phyloP scores from a whole-genome alignment of 1,139 yeast genomes.

The Suhomyces anneliseae region DNA sequence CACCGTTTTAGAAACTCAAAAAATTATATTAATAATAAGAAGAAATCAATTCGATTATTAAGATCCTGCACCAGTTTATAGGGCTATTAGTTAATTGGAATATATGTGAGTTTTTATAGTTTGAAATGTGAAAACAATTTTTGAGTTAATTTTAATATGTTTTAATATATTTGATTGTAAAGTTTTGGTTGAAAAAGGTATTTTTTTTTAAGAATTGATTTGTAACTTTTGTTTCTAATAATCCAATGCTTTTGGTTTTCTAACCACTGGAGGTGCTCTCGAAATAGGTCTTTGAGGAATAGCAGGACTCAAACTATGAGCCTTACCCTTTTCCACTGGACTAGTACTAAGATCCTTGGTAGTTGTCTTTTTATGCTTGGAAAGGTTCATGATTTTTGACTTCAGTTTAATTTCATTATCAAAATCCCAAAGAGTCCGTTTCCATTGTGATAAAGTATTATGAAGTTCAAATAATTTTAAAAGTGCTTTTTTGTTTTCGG shows the following conservation, averaged over 20 bases:
- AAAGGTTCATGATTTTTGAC: constrained; percentile 33
- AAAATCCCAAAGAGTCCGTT: constrained; percentile 29
- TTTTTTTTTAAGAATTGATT: too few relatives aligned
- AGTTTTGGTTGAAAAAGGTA: too few relatives aligned
- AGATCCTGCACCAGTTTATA: too few relatives aligned
- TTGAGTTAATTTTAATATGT: too few relatives aligned
- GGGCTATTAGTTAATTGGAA: too few relatives aligned
- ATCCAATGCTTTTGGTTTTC: constrained; percentile 13
- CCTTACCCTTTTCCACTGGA: constrained; percentile 5
- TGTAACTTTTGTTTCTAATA: constrained; percentile 5
- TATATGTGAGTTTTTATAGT: too few relatives aligned
- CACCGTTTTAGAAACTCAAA: too few relatives aligned
- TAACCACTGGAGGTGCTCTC: constrained; percentile 2
- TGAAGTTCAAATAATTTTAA: constrained; percentile 26
- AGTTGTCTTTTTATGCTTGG: constrained; percentile 33
- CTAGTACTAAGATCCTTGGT: constrained; percentile 6
- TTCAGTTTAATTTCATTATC: constrained; percentile 35
- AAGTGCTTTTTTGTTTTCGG: constrained; percentile 21
- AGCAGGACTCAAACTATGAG: constrained; percentile 10
- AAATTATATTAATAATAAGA: too few relatives aligned
- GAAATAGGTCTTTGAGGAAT: constrained; percentile 4
- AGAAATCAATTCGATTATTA: too few relatives aligned
- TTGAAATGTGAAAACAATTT: too few relatives aligned
- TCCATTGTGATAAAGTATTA: constrained; percentile 27
- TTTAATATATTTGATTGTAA: too few relatives aligned